Base-by-base conservation (phyloP, 371 early-diverging fungal genomes). In the Mortierella sp. region DNA sequence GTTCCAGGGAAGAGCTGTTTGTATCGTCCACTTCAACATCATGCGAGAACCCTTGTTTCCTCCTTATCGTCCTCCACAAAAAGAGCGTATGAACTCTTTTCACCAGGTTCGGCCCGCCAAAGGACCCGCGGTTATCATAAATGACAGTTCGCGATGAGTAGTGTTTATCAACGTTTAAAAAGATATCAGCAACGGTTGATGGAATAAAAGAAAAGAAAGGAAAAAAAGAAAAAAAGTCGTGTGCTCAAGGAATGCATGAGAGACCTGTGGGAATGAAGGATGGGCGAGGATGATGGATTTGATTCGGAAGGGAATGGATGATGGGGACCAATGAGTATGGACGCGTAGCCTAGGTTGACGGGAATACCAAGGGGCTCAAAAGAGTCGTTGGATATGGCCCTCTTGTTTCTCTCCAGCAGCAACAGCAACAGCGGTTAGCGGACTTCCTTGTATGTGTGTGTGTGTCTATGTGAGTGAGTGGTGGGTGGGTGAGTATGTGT, bases 271-370 rank as follows among this genome's bases (percentile, higher is more conserved):
- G n/a, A n/a, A 34, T 5, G 50, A 67, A 13, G 67, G 39, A 50
- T 16, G 37, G 31, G 24, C 11, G 48, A 47, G n/a, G 26, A 40
- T 34, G 68, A 68, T 68, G 68, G 40, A 48, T n/a, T n/a, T n/a
- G n/a, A n/a, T n/a, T n/a, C n/a, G n/a, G n/a, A n/a, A n/a, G n/a
- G n/a, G n/a, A n/a, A n/a, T n/a, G n/a, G n/a, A n/a, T n/a, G n/a
- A n/a, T 50, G 34, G 41, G 40, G 39, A 22, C 6, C 29, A 22
- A 39, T 39, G 64, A 40, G 64, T 41, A 41, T 39, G 52, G 53
- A 22, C 52, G 69, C 39, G 69, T 58, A 58, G 58, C 58, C 58
- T 58, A 58, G 58, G 58, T 58, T 58, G 34, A 4, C 31, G 34
- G 0, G 58, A 58, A 29, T 58, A 29, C 29, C 58, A 58, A 58